Conservation (phyloP, 352 stramenopile species). For the Phytophthora pistaciae region DNA sequence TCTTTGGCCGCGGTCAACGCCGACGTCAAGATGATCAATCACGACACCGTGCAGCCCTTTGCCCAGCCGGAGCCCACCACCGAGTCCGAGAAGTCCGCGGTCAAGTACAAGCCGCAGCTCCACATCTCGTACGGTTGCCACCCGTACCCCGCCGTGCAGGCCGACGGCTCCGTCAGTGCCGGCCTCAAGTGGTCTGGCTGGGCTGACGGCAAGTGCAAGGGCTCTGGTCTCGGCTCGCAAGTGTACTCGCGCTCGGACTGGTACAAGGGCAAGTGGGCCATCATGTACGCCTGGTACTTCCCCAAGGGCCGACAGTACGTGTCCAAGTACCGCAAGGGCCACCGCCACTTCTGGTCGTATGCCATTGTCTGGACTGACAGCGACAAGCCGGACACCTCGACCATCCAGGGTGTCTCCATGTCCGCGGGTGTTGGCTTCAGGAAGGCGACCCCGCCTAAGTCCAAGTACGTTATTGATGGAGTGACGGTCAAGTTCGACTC, state of each 20-base stretch:
- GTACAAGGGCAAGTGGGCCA: constrained; percentile 30
- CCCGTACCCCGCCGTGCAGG: constrained; percentile 42
- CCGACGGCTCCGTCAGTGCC: constrained; percentile 28
- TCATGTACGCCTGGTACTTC: constrained; percentile 39
- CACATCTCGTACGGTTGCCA: constrained; percentile 25
- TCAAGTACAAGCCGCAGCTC: not conserved
- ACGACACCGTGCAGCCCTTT: constrained; percentile 12
- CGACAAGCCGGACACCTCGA: not conserved
- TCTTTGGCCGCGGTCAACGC: not conserved
- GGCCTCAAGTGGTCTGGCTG: constrained; percentile 35
- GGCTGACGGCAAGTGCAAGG: constrained; percentile 27
- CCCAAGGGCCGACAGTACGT: constrained; percentile 23
- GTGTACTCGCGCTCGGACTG: constrained; percentile 26
- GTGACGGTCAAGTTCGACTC: constrained; percentile 12
- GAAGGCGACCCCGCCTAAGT: not conserved
- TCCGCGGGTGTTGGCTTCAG: not conserved
- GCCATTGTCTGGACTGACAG: constrained; percentile 14
- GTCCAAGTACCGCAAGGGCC: not conserved
- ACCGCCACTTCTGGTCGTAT: constrained; percentile 8
- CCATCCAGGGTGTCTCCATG: constrained; percentile 1
- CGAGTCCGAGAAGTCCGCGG: not conserved
- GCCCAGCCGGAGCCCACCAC: not conserved
- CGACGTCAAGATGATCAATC: not conserved
- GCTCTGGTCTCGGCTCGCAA: constrained; percentile 26
- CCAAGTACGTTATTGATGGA: constrained; percentile 3